A percentile compares a stretch with the other conserved stretches of the same genome.
Conservation (phyloP, 805 yeast species). For the Candida nonsorbophila region DNA sequence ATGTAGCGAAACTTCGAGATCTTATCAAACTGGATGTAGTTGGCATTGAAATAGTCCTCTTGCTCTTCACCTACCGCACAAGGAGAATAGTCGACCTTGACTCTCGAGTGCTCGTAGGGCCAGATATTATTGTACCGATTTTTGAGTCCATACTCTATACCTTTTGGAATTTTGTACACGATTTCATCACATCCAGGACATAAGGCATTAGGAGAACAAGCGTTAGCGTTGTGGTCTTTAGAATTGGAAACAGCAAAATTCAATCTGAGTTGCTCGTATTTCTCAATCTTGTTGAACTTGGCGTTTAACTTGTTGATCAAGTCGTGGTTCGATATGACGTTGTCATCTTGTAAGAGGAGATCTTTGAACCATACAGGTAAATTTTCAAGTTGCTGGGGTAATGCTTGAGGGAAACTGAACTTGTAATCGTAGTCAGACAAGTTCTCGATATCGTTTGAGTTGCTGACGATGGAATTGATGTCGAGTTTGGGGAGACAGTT, state of each 20-base stretch:
- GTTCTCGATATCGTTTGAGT: slow-evolving; percentile 3
- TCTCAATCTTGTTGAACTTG: slow-evolving; percentile 35
- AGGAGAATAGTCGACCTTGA: slow-evolving; percentile 22
- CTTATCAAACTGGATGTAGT: slow-evolving; percentile 27
- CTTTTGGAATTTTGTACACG: slow-evolving; percentile 34
- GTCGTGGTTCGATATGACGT: slow-evolving; percentile 9
- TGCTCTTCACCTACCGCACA: slow-evolving; percentile 6
- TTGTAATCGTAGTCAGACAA: slow-evolving; percentile 13
- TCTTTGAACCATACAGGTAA: slow-evolving; percentile 31
- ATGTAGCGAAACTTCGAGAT: slow-evolving; percentile 25
- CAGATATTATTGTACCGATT: slow-evolving; percentile 42
- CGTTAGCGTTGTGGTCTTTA: slow-evolving; percentile 9
- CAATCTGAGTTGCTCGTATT: slow-evolving; percentile 32
- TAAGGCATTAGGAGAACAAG: slow-evolving; percentile 35
- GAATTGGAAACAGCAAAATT: slow-evolving; percentile 20
- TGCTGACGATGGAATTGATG: slow-evolving; percentile 6
- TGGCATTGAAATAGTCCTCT: slow-evolving; percentile 44
- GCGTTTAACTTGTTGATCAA: slow-evolving; percentile 19
- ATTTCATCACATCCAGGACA: slow-evolving; percentile 40
- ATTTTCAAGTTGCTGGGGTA: slow-evolving; percentile 7
- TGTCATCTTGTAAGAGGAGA: slow-evolving; percentile 3
- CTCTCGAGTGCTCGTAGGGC: slow-evolving; percentile 48
- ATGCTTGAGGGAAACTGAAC: slow-evolving; percentile 16
- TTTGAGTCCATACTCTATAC: slow-evolving; percentile 40
- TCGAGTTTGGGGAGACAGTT: slow-evolving; percentile 22